These are phyloP conservation scores for Infundibulicybe gibba DNA, from an alignment of 768 basidiomycete species.

Conservation along the genomic window DNA sequence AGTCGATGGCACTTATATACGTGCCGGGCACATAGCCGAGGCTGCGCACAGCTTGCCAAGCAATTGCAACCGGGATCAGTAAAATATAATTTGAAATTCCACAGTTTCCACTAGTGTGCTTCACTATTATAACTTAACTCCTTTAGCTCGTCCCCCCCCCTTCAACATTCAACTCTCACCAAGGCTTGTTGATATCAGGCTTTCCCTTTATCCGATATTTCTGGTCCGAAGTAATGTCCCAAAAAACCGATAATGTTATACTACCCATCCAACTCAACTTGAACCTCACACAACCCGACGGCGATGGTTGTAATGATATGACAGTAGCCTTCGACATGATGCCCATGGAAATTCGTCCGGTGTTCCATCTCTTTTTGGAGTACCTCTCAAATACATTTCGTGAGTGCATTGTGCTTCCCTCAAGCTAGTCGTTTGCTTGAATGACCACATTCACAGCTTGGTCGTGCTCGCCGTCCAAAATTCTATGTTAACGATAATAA, in stretches of 20 bases:
- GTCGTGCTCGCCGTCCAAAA: slow-evolving; percentile 91
- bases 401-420: slow-evolving; percentile 31
- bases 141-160: too few relatives aligned
- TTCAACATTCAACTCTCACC: neutral
- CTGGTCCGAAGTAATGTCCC: slow-evolving; percentile 10
- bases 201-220: slow-evolving; percentile 8
- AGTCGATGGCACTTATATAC: too few relatives aligned
- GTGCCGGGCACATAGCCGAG: too few relatives aligned
- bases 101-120: too few relatives aligned
- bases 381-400: slow-evolving; percentile 82
- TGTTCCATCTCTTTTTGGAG: slow-evolving; percentile 58
- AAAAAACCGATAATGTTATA: neutral
- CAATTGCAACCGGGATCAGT: too few relatives aligned
- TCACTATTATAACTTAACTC: too few relatives aligned
- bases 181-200: slow-evolving; percentile 1
- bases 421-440: neutral
- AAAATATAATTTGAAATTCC: too few relatives aligned
- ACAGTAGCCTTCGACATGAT: slow-evolving; percentile 27
- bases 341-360: slow-evolving; percentile 24
- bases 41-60: too few relatives aligned
- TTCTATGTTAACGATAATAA: slow-evolving; percentile 85
- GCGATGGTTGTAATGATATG: slow-evolving; percentile 25
- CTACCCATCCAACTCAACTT: slow-evolving; percentile 20
- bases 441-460: slow-evolving; percentile 38
- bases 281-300: slow-evolving; percentile 30